Base-by-base conservation (phyloP, 345 rosid species). In the Microcos paniculata region DNA sequence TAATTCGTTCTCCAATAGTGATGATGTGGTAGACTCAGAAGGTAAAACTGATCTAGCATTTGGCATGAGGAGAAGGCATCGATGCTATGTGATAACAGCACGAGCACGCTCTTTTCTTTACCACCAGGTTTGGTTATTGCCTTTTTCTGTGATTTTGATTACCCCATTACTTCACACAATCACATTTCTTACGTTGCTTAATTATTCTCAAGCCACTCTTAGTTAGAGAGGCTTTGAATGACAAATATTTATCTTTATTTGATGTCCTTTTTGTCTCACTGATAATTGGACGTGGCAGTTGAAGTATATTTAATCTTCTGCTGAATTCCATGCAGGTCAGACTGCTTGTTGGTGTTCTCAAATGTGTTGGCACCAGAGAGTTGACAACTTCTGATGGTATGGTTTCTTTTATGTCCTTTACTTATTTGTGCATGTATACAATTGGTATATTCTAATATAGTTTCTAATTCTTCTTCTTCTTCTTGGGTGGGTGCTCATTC, bases 291-390 rank as follows among this genome's bases (percentile, higher is more conserved):
- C 5, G 53, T 53, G 26, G 7, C 38, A 28, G 30, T 31, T 53
- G 62, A 18, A 23, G 28, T 48, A 2, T 21, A 56, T 64, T 26
- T n/a, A 15, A 48, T 33, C 64, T 57, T 79, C 62, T 70, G 46
- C 33, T 63, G 14, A 19, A 73, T 74, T 28, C 57, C 73, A 61
- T 76, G 77, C 90, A 95, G 99, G 99, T 95, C 71, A 85, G 99
- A 73, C 79, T 95, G 81, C 86, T 93, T 68, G 98, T 95, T 58
- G 99, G 96, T 40, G 91, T 80, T 77, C 87, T 95, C 51, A 95
- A 95, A 87, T 85, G 89, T 23, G 98, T 85, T 15, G 99, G 99
- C 75, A 87, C 91, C 1, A 94, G 98, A 77, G 90, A 95, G 52
- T 73, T 91, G 74, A 84, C 85, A 0, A 78, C 83, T 71, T 72